A percentile compares a stretch with the other conserved stretches of the same genome.
Evolutionary conservation across 2,329 filamentous ascomycete genomes (phyloP).

Genomic region (Scedosporium boydii): DNA sequence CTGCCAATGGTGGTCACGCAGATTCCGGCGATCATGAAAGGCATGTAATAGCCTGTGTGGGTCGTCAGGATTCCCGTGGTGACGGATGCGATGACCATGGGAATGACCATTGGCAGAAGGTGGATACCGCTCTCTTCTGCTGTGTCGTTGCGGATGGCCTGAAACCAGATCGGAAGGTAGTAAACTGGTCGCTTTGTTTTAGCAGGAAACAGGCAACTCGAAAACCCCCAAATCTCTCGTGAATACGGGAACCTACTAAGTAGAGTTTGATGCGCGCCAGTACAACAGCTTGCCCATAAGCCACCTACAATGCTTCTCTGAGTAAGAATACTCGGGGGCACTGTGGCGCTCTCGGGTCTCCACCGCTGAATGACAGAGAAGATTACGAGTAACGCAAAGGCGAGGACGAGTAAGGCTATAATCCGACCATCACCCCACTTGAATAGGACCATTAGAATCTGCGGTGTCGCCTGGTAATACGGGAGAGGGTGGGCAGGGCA

Average conservation of each 20-base stretch:
- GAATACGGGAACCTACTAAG: background rate
- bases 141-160: conserved; percentile 28
- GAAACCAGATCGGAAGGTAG: conserved; percentile 42
- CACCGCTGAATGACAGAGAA: conserved; percentile 29
- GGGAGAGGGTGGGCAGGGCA: background rate
- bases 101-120: conserved; percentile 17
- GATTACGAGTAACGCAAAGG: conserved; percentile 25
- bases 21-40: conserved; percentile 25
- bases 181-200: conserved; percentile 18
- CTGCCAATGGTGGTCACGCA: conserved; percentile 23
- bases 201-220: too few relatives aligned
- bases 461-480: too few relatives aligned
- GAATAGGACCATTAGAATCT: too few relatives aligned
- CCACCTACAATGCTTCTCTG: conserved; percentile 30
- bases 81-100: conserved; percentile 14
- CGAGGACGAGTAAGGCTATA: conserved; percentile 31
- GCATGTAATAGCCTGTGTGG: conserved; percentile 31
- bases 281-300: conserved; percentile 21
- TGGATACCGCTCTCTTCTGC: conserved; percentile 19
- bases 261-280: conserved; percentile 16
- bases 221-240: too few relatives aligned
- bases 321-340: conserved; percentile 29
- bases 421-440: conserved; percentile 32
- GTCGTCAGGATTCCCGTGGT: conserved; percentile 17
- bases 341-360: conserved; percentile 25